These are phyloP conservation scores for Microbotryum lychnidis-dioicae DNA, from an alignment of 1,284 basidiomycete species.

Conservation along the genomic window DNA sequence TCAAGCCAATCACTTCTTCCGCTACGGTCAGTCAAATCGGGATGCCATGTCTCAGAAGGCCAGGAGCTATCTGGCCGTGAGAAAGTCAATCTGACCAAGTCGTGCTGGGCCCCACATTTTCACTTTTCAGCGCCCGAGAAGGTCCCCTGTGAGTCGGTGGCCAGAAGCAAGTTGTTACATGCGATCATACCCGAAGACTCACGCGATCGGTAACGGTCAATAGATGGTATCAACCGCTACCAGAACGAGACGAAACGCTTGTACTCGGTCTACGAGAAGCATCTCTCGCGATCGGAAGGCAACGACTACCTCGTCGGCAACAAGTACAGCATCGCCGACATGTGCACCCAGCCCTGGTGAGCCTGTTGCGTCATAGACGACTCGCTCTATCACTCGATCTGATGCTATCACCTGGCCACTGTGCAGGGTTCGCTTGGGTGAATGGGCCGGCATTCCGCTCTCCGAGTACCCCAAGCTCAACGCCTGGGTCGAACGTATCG, in stretches of 20 bases:
- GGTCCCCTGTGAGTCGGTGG: slow-evolving; percentile 9
- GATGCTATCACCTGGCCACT: no score
- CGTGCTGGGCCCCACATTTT: no score
- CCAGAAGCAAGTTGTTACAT: no score
- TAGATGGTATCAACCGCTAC: slow-evolving; percentile 10
- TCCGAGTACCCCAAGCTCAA: slow-evolving; percentile 15
- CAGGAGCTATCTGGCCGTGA: not conserved
- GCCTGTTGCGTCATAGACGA: not conserved
- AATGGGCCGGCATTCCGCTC: slow-evolving; percentile 24
- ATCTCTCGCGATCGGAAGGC: slow-evolving; percentile 19
- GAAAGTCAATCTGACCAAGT: not conserved
- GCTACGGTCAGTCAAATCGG: not conserved
- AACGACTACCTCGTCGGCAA: slow-evolving; percentile 27
- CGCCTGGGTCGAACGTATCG: slow-evolving; percentile 25
- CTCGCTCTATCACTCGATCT: not conserved
- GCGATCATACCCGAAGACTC: no score
- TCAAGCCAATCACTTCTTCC: slow-evolving; percentile 29
- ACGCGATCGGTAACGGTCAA: no score
- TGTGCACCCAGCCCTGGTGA: slow-evolving; percentile 17
- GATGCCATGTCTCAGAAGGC: not conserved
- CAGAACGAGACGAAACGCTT: slow-evolving; percentile 28
- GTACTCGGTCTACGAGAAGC: slow-evolving; percentile 21
- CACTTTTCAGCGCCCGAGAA: slow-evolving; percentile 23
- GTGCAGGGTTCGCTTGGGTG: slow-evolving; percentile 8
- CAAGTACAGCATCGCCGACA: slow-evolving; percentile 28